Evolutionary conservation across 1,284 basidiomycete species (phyloP), one percentile per base, ranked within the genome.

Genomic region (Ustilago bromivora): DNA sequence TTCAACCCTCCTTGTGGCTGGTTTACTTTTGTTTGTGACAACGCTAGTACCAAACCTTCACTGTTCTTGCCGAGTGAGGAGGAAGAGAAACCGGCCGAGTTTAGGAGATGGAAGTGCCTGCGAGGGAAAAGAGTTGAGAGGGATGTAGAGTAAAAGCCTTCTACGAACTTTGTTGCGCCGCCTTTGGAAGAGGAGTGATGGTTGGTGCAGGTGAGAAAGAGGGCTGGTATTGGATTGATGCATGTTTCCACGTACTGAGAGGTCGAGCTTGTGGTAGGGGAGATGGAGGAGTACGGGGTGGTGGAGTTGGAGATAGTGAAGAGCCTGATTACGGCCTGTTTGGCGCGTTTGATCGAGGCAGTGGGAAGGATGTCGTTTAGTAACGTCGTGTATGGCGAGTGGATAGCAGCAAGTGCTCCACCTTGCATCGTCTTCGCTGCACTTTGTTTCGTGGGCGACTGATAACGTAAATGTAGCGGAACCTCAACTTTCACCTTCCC

Each of bases 401-500:
- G 46, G 6, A 32, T 3, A 4, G 28, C 31, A 32, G 58, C 36
- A 4, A 53, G 38, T 13, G 32, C 17, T 5, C 19, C n/a, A 12
- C 7, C 36, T 23, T 43, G 32, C 23, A 13, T 17, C 13, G 15
- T 31, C 4, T 10, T n/a, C 19, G 40, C 36, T 0, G 56, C 10
- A 12, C 15, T 2, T 1, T 6, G 19, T 7, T 23, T 31, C 0
- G 23, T 28, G 23, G 68, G 68, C 1, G 38, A 43, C 19, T 58
- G 68, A 36, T 76, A 76, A 0, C 73, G 23, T 3, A 63, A 13
- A 51, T 71, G 68, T 10, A 76, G 32, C 0, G 73, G 68, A 0
- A 76, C n/a, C 0, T 76, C 38, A 8, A 71, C 6, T 4, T 40
- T 31, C 4, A 49, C 31, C 12, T 31, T 40, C 4, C 61, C 62